Base-by-base conservation (phyloP, 495 filamentous ascomycete genomes). In the Hypoxylon cercidicola region DNA sequence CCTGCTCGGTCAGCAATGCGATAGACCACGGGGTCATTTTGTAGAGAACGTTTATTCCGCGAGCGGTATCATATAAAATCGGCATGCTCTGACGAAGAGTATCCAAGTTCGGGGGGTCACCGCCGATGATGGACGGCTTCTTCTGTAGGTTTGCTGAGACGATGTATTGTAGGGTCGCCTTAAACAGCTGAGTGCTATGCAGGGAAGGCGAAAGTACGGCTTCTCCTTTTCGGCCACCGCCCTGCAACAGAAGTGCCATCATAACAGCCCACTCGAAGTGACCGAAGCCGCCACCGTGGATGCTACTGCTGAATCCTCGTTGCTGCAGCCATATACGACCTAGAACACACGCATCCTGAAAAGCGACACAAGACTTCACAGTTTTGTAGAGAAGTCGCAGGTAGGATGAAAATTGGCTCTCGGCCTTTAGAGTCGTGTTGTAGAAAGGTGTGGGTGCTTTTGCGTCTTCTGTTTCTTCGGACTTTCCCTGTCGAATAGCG, bases 1-100 rank as follows among this genome's bases (percentile, higher is more conserved):
- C 92, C 69, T 97, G 92, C 40, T 89, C 85, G 48, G 86, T 85
- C 44, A 89, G 76, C 64, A 87, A 67, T 5, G 77, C 72, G 69
- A 96, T 96, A 8, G 93, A 94, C 90, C 90, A 97, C 30, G 84
- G 74, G 0, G 87, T 89, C 92, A 97, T 96, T 71, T 97, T 97
- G 78, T 89, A 98, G 13, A 97, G 81, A 37, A 98, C 60, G 69
- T 99, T 98, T 60, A 93, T 73, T 10, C 86, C 84, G 54, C 90
- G 84, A 25, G 79, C 79, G 2, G 87, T 85, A 74, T 98, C 96
- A 70, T 85, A 89, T 28, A 92, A 44, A 72, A 87, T 54, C 34
- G 72, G 73, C 54, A 80, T 61, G 61, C 64, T 59, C 57, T 82
- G 70, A 34, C 66, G 62, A 8, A 73, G 57, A 8, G 61, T 68